These are phyloP conservation scores for Pseudofabraea citricarpa DNA, from an alignment of 2,329 filamentous ascomycete species.

Conservation along the genomic window DNA sequence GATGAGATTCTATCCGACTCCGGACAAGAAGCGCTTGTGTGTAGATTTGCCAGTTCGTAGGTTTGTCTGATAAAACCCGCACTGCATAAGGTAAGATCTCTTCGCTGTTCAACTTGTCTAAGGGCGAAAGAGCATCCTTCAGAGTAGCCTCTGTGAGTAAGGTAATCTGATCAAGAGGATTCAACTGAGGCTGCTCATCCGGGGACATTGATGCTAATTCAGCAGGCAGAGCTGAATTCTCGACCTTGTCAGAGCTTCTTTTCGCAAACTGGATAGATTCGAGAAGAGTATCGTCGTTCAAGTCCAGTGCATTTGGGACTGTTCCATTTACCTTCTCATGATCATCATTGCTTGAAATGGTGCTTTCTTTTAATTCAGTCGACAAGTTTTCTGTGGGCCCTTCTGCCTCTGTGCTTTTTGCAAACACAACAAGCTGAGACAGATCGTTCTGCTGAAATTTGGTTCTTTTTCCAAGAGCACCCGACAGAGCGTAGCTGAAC, in stretches of 20 bases:
- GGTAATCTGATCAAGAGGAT: conserved; percentile 83
- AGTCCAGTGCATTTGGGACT: conserved; percentile 63
- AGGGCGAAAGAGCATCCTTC: conserved; percentile 79
- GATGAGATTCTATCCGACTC: conserved; percentile 84
- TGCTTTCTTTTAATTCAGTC: conserved; percentile 13
- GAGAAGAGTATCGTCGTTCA: conserved; percentile 91
- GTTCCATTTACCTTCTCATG: conserved; percentile 28
- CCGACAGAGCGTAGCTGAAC: conserved; percentile 79
- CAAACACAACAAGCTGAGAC: conserved; percentile 87
- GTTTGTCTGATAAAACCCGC: conserved; percentile 80
- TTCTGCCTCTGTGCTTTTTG: conserved; percentile 57
- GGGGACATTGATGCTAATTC: conserved; percentile 64
- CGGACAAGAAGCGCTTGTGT: conserved; percentile 88
- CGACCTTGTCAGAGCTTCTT: conserved; percentile 33
- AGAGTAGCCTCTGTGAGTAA: conserved; percentile 83
- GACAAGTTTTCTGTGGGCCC: conserved; percentile 7
- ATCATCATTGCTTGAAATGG: conserved; percentile 8
- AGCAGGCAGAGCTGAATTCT: conserved; percentile 49
- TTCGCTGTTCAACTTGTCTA: conserved; percentile 83
- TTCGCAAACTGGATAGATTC: conserved; percentile 80
- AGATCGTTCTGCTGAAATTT: conserved; percentile 74
- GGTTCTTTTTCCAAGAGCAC: conserved; percentile 79
- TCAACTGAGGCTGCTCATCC: conserved; percentile 74
- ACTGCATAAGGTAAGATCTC: conserved; percentile 89
- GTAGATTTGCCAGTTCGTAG: conserved; percentile 97